Percentiles rank a stretch among this genome's conserved stretches.
Conservation (phyloP, 139 green algal genomes). For the Dunaliella sp. region DNA sequence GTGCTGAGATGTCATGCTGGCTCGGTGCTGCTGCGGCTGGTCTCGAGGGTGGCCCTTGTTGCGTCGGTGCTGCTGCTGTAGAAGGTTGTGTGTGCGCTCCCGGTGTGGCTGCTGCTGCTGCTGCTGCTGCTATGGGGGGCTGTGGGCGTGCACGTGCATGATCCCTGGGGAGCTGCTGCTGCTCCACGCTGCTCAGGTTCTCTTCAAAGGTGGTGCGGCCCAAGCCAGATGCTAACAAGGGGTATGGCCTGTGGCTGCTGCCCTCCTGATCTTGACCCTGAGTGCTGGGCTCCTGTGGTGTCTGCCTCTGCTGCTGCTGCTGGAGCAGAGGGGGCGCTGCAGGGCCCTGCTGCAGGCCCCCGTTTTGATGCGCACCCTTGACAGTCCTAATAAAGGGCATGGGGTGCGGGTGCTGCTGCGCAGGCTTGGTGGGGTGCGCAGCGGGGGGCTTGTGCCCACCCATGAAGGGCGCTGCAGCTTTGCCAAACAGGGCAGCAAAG, state of each 20-base stretch:
- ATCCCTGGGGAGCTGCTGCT: neutral
- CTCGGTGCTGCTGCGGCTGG: no score
- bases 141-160: neutral
- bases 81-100: constrained; percentile 19
- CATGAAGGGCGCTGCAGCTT: neutral
- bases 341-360: no score
- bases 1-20: neutral
- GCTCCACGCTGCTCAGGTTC: neutral
- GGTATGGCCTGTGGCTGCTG: neutral
- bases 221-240: neutral
- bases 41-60: neutral
- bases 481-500: constrained; percentile 2
- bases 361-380: constrained; percentile 1
- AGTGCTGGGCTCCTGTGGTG: neutral
- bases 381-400: constrained; percentile 1
- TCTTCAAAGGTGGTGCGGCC: neutral
- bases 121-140: neutral
- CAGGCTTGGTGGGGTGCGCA: neutral
- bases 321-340: no score
- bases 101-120: neutral
- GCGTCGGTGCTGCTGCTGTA: neutral
- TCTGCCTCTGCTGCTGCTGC: no score
- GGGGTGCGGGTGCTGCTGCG: neutral
- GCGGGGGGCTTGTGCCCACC: neutral
- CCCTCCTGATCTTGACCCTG: neutral